These are phyloP conservation scores for Cryphonectria nitschkei DNA, from an alignment of 2,329 filamentous ascomycete species.

Conservation along the genomic window DNA sequence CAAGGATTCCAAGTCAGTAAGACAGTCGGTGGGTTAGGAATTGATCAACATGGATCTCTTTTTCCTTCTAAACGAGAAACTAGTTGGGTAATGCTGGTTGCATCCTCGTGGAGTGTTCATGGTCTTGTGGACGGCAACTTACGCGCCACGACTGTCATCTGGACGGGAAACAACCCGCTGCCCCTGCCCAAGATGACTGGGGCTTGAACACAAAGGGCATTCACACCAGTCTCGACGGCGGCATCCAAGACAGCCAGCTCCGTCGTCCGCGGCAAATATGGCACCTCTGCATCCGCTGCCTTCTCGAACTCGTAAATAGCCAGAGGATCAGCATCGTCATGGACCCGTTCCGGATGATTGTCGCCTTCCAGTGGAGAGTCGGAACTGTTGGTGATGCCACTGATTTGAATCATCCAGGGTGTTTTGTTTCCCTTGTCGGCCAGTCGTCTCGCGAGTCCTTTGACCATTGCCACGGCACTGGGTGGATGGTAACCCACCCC, in stretches of 20 bases:
- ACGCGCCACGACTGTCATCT: slow-evolving; percentile 44
- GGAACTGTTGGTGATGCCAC: slow-evolving; percentile 48
- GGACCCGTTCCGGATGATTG: slow-evolving; percentile 38
- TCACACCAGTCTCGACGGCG: slow-evolving; percentile 44
- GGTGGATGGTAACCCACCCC: slow-evolving; percentile 42
- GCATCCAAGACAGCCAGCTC: slow-evolving; percentile 48
- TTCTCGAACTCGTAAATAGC: slow-evolving; percentile 48
- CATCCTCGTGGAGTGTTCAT: neutral
- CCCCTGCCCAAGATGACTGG: slow-evolving; percentile 53
- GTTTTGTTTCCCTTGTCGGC: neutral
- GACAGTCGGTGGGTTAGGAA: neutral
- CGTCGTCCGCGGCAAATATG: slow-evolving; percentile 48
- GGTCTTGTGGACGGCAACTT: neutral
- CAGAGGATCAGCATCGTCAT: slow-evolving; percentile 45
- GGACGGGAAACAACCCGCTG: slow-evolving; percentile 45
- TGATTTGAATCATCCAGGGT: slow-evolving; percentile 36
- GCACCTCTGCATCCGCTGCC: slow-evolving; percentile 40
- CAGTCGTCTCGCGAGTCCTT: slow-evolving; percentile 41
- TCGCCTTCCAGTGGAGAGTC: slow-evolving; percentile 44
- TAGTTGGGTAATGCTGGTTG: neutral
- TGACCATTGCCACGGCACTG: slow-evolving; percentile 45
- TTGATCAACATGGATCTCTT: neutral
- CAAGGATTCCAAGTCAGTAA: neutral
- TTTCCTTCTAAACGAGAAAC: neutral
- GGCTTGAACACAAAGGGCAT: slow-evolving; percentile 50